phyloP scores from a whole-genome alignment of 2,329 filamentous ascomycete genomes.

The Bipolaris cookei region DNA sequence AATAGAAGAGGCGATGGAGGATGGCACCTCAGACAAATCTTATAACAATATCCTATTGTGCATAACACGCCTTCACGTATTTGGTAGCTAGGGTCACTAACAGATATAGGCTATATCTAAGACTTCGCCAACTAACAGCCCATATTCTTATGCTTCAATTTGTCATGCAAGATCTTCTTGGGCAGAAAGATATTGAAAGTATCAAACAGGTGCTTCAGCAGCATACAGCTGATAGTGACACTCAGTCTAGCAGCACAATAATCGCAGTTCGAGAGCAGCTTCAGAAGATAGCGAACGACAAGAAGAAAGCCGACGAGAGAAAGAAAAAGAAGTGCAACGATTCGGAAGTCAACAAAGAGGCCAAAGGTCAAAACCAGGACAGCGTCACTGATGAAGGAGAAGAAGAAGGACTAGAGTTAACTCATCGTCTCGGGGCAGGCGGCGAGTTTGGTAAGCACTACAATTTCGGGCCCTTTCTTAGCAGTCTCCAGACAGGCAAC shows the following conservation, averaged over 20 bases:
- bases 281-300: constrained; percentile 24
- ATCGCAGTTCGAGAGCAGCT: constrained; percentile 41
- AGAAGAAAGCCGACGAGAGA: constrained; percentile 16
- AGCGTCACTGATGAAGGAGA: neutral
- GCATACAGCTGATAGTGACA: constrained; percentile 23
- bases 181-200: constrained; percentile 53
- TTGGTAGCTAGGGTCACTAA: neutral
- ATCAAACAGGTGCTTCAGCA: constrained; percentile 47
- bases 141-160: constrained; percentile 58
- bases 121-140: constrained; percentile 59
- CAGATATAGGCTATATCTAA: constrained; percentile 51
- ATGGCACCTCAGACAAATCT: constrained; percentile 37
- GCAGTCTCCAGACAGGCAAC: constrained; percentile 40
- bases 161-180: constrained; percentile 54
- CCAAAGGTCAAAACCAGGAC: neutral
- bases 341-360: constrained; percentile 7
- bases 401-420: neutral
- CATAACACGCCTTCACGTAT: neutral
- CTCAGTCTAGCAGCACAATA: constrained; percentile 24
- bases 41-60: constrained; percentile 52
- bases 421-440: neutral
- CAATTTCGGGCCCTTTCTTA: constrained; percentile 53
- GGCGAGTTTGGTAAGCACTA: constrained; percentile 47
- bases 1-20: constrained; percentile 48
- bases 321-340: constrained; percentile 9